A percentile compares a stretch with the other conserved stretches of the same genome.
Evolutionary conservation across 73 alveolate genomes (phyloP).

Genomic region (Paramecium primaurelia): DNA sequence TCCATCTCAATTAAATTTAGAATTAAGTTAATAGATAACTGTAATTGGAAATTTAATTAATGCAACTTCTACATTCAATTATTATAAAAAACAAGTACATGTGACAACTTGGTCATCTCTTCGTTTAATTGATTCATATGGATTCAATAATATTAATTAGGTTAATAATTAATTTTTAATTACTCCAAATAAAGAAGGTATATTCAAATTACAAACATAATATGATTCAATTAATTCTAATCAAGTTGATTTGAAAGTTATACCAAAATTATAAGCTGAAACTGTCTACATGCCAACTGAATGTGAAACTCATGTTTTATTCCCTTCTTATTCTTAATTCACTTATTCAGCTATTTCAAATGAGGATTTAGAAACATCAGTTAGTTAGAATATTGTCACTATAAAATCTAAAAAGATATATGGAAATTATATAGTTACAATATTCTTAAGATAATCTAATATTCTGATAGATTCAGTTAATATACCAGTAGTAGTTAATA

Average conservation of each 20-base stretch:
- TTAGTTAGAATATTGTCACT: background rate
- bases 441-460: background rate
- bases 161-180: background rate
- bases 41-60: background rate
- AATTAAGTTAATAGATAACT: background rate
- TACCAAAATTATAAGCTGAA: background rate
- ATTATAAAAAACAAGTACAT: background rate
- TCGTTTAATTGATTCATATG: background rate
- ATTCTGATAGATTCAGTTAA: background rate
- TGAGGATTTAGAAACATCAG: background rate
- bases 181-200: background rate
- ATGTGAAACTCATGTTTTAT: background rate
- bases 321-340: background rate
- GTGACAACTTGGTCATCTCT: background rate
- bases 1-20: background rate
- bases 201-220: background rate
- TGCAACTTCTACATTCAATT: background rate
- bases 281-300: background rate
- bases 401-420: background rate
- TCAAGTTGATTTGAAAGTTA: background rate
- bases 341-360: background rate
- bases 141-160: background rate
- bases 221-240: background rate
- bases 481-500: background rate
- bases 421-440: background rate